Evolutionary conservation across 768 basidiomycete genomes (phyloP).

Genomic region (Chlorophyllum brunneum): DNA sequence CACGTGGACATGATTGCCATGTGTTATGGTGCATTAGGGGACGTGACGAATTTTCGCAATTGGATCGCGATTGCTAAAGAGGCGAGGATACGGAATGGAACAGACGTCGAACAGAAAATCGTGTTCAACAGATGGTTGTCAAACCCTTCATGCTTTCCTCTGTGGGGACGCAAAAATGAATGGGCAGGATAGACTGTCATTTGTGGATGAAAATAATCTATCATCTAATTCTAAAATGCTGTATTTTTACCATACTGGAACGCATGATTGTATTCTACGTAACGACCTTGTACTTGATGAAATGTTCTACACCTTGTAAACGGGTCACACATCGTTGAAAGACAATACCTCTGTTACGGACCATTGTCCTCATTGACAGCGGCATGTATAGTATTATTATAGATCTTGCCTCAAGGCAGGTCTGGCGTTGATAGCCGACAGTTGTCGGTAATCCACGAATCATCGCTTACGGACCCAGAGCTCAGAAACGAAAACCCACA

Average conservation of each 20-base stretch:
- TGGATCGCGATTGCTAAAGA: conserved; percentile 30
- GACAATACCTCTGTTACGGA: too few species aligned
- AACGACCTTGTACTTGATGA: background rate
- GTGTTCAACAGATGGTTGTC: conserved; percentile 31
- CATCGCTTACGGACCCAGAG: too few species aligned
- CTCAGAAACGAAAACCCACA: too few species aligned
- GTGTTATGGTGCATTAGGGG: conserved; percentile 37
- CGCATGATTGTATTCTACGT: background rate
- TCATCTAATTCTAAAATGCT: background rate
- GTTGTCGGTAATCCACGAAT: too few species aligned
- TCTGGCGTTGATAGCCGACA: too few species aligned
- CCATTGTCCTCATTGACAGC: too few species aligned
- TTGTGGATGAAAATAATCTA: background rate
- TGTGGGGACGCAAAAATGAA: conserved; percentile 31
- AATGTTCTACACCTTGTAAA: background rate
- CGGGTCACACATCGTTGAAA: too few species aligned
- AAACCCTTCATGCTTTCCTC: conserved; percentile 31
- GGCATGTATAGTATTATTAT: too few species aligned
- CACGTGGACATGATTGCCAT: conserved; percentile 37
- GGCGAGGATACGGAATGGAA: conserved; percentile 15
- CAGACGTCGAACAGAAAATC: conserved; percentile 19
- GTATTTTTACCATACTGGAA: background rate
- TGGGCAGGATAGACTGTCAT: background rate
- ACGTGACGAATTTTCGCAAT: conserved; percentile 29
- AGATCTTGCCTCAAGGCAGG: too few species aligned